Base-by-base conservation (phyloP, 345 rosid genomes). In the Trapa bicornis region DNA sequence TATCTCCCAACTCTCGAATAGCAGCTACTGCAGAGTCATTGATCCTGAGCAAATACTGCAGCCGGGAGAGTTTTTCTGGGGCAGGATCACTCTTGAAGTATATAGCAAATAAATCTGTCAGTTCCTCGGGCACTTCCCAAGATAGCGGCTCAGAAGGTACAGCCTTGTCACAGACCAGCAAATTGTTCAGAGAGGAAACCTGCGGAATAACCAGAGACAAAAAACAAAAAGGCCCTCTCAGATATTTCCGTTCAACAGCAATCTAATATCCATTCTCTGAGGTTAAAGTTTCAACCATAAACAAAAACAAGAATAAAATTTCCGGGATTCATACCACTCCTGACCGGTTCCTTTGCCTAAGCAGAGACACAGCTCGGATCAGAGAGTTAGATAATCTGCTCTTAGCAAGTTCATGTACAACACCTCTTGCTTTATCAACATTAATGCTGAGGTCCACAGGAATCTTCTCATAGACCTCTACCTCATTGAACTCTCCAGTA, bases 141-240 rank as follows among this genome's bases (percentile, higher is more conserved):
- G 89, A 77, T 76, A 85, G 58, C 5, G 88, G 92, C 77, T 87
- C 85, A 0, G 96, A 80, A 3, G 96, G 86, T 35, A 91, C 98
- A 32, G 96, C 97, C 80, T 95, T 91, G 81, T 91, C 98, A 65
- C 96, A 91, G 42, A 93, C 96, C 73, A 95, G 82, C 76, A 95
- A 70, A 74, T 91, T 90, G 78, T 87, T 89, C 65, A 95, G 84
- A 1, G 94, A 82, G 13, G 85, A 82, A 47, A 95, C 94, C 99
- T 94, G 53, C 74, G 65, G 16, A 69, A 57, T 6, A 22, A 6
- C 22, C 61, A 32, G 61, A 32, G 32, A 32, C 36, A 7, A 6
- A 0, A 8, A 14, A 48, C 7, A 4, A 41, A 41, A 22, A 22
- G 29, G 29, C 29, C 29, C 29, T 22, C 10, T 37, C n/a, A 35